Evolutionary conservation across 78 protist species (phyloP).

Genomic region (Diacronema lutheri): DNA sequence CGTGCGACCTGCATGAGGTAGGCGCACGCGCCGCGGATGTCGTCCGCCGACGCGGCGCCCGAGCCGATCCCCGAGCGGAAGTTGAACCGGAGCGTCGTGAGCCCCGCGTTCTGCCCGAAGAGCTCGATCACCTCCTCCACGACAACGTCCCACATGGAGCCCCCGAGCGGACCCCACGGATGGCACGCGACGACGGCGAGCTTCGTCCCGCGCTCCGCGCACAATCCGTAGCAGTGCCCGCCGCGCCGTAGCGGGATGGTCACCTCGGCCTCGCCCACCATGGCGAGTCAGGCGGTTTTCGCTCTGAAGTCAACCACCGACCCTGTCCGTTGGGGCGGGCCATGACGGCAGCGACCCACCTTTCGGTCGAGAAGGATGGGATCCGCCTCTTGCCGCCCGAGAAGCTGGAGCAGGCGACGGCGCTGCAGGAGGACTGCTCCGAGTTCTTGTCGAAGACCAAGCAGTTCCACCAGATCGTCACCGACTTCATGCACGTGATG

Average conservation of each 20-base stretch:
- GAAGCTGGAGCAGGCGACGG: not conserved
- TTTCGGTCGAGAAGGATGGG: not conserved
- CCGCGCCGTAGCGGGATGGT: too few relatives aligned
- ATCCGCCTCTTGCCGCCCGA: not conserved
- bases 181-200: not conserved
- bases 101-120: not conserved
- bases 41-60: not conserved
- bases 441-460: not conserved
- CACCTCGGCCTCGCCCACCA: too few relatives aligned
- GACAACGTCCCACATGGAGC: not conserved
- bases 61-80: not conserved
- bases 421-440: not conserved
- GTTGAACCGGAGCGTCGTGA: not conserved
- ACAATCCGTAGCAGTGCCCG: not conserved
- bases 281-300: too few relatives aligned
- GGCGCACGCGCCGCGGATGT: not conserved
- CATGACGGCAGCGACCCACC: too few relatives aligned
- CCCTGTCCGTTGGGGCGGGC: too few relatives aligned
- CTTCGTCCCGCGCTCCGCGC: not conserved
- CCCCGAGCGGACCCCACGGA: conserved; percentile 1
- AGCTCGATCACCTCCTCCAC: not conserved
- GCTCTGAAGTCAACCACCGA: too few relatives aligned
- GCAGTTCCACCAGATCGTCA: not conserved
- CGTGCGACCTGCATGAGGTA: not conserved
- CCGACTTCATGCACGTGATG: not conserved